A percentile compares a stretch with the other conserved stretches of the same genome.
phyloP scores from a whole-genome alignment of 148 eudicot species.

The Nepenthes mirabilis region DNA sequence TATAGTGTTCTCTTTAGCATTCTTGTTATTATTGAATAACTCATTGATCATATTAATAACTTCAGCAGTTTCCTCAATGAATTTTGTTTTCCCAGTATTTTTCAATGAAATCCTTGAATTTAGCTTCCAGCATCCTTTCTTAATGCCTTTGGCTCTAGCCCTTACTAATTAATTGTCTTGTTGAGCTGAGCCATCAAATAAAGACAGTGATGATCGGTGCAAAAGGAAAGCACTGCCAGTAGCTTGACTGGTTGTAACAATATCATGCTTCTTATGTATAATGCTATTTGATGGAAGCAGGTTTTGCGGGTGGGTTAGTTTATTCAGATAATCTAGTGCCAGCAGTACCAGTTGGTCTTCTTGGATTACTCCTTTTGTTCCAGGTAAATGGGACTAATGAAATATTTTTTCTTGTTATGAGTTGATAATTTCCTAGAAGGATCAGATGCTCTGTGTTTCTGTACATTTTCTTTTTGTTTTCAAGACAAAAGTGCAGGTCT shows the following conservation, averaged over 20 bases:
- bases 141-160: too few species aligned
- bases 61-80: too few species aligned
- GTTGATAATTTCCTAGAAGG: too few species aligned
- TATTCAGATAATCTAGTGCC: slow-evolving; percentile 62
- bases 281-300: slow-evolving; percentile 25
- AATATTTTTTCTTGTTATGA: neutral
- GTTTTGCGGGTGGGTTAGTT: slow-evolving; percentile 62
- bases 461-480: neutral
- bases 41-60: too few species aligned
- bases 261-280: neutral
- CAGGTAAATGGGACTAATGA: slow-evolving; percentile 35
- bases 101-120: too few species aligned
- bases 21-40: too few species aligned
- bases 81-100: too few species aligned
- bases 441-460: neutral
- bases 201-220: too few species aligned
- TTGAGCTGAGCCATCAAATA: too few species aligned
- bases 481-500: neutral
- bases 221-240: neutral
- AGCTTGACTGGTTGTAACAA: neutral
- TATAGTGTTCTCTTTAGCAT: too few species aligned
- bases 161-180: too few species aligned
- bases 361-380: slow-evolving; percentile 70
- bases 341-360: slow-evolving; percentile 88
- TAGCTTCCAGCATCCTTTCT: too few species aligned